Conservation (phyloP, 805 yeast species). For the Zygotorulaspora sp. region DNA sequence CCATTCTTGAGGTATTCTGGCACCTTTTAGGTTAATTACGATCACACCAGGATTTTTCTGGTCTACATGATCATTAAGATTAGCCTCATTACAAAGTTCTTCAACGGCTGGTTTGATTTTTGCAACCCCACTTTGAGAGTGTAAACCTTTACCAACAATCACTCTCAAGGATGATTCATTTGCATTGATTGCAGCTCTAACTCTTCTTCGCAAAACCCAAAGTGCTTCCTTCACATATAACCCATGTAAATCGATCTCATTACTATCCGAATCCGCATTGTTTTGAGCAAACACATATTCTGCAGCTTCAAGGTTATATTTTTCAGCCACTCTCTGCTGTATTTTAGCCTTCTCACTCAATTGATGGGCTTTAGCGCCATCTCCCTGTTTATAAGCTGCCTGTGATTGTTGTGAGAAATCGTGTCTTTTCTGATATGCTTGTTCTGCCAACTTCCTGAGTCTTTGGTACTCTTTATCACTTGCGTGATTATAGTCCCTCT, state of each 20-base stretch:
- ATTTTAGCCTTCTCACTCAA: conserved; percentile 65
- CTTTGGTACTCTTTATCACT: conserved; percentile 59
- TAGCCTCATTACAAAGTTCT: conserved; percentile 62
- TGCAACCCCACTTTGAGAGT: conserved; percentile 75
- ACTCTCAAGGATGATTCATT: conserved; percentile 64
- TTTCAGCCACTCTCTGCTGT: conserved; percentile 57
- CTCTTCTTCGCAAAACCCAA: conserved; percentile 66
- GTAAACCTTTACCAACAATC: conserved; percentile 91
- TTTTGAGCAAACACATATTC: conserved; percentile 83
- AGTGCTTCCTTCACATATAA: conserved; percentile 84
- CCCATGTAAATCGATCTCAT: conserved; percentile 94
- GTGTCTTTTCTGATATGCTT: conserved; percentile 53
- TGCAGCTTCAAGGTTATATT: conserved; percentile 75
- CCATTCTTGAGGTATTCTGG: conserved; percentile 43
- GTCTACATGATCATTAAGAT: conserved; percentile 58
- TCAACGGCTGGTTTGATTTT: conserved; percentile 89
- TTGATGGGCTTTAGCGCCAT: conserved; percentile 66
- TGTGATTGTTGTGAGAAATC: conserved; percentile 65
- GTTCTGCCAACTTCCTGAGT: conserved; percentile 63
- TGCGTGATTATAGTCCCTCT: conserved; percentile 67
- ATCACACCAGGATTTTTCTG: conserved; percentile 76
- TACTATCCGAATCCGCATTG: conserved; percentile 75
- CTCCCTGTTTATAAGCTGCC: conserved; percentile 69
- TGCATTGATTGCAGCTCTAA: conserved; percentile 55
- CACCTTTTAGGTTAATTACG: conserved; percentile 56